Evolutionary conservation across 2,329 filamentous ascomycete genomes (phyloP), one percentile per base, ranked within the genome.

Genomic region (Colletotrichum aenigma): DNA sequence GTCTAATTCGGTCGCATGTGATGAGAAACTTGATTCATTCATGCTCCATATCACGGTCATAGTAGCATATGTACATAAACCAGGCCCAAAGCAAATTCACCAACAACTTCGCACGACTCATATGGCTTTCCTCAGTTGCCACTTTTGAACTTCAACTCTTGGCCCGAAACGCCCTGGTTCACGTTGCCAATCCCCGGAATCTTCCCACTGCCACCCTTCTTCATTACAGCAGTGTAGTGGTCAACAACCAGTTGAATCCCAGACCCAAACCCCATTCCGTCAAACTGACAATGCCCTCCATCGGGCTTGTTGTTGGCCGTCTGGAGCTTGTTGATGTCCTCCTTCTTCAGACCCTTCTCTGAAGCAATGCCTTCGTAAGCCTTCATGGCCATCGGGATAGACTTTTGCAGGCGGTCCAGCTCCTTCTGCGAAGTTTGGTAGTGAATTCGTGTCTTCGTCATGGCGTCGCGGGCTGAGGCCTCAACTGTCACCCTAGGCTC

Each of bases 201-300:
- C 36, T 84, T 77, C 2, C 90, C 90, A 66, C 87, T 83, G 0
- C 88, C 89, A 32, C 88, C 88, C 16, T 88, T 88, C 82, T 88
- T 88, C 82, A 92, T 87, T 4, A 92, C 84, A 70, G 86, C 87
- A 4, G 85, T 84, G 80, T 87, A 92, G 76, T 86, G 89, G 18
- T 88, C 83, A 4, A 87, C 83, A 83, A 92, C 88, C 16, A 90
- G 83, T 82, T 92, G 90, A 36, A 92, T 87, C 8, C 90, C 90
- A 24, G 84, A 86, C 6, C 87, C 86, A 75, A 91, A 92, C 6
- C 82, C 88, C 77, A 87, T 77, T 8, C 83, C 88, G 78, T 92
- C 90, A 75, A 92, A 92, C 68, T 85, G 89, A 82, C 90, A 92
- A 80, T 92, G 90, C 0, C 90, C 90, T 38, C 89, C 90, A 15